These are phyloP conservation scores for Daldinia sp. DNA, from an alignment of 2,329 filamentous ascomycete species.

Conservation along the genomic window DNA sequence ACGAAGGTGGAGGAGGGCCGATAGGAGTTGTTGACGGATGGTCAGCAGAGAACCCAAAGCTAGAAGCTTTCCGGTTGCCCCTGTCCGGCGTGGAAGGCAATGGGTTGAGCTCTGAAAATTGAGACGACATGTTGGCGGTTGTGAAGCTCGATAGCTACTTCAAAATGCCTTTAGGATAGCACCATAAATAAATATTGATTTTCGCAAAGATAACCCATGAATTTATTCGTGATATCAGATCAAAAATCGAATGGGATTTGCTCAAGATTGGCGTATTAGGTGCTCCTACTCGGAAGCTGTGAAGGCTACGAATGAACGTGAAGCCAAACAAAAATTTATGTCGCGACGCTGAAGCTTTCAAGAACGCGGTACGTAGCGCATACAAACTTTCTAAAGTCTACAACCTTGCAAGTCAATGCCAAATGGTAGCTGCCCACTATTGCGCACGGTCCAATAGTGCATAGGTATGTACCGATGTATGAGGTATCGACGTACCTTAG, in stretches of 20 bases:
- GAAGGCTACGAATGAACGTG: not conserved
- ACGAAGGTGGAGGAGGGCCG: slow-evolving; percentile 58
- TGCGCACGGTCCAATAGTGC: not conserved
- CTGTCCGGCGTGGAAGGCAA: slow-evolving; percentile 61
- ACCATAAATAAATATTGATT: slow-evolving; percentile 11
- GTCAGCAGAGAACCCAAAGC: slow-evolving; percentile 52
- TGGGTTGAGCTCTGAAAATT: slow-evolving; percentile 55
- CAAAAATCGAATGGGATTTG: not conserved
- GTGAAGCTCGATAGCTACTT: slow-evolving; percentile 27
- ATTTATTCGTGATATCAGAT: not conserved
- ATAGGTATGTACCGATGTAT: slow-evolving; percentile 3
- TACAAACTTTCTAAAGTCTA: slow-evolving; percentile 21
- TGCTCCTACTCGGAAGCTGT: not conserved
- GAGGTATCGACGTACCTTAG: not conserved
- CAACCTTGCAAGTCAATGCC: too few species aligned
- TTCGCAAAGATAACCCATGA: slow-evolving; percentile 11
- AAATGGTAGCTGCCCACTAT: not conserved
- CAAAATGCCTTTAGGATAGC: slow-evolving; percentile 8
- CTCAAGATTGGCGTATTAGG: not conserved
- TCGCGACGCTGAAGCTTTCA: slow-evolving; percentile 31
- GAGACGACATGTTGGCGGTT: slow-evolving; percentile 43
- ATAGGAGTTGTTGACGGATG: slow-evolving; percentile 63
- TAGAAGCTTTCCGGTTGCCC: slow-evolving; percentile 45
- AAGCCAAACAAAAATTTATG: slow-evolving; percentile 29
- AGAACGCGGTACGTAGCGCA: slow-evolving; percentile 32